phyloP scores from a whole-genome alignment of 2,329 filamentous ascomycete species.

The Chaetomiaceae sp. region DNA sequence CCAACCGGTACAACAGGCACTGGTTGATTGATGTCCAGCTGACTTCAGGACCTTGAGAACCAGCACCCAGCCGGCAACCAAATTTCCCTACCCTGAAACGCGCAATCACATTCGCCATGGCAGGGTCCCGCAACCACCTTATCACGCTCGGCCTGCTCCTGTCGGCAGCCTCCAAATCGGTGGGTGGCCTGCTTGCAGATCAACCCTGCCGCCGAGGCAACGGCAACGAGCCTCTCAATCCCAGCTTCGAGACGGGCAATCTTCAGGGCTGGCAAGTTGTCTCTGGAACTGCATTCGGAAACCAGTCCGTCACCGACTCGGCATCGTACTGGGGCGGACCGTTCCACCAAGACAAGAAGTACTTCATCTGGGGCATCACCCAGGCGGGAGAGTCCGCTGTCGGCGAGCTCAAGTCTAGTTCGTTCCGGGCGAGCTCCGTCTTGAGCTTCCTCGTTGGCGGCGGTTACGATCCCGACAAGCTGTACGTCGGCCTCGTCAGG shows the following conservation, averaged over 20 bases:
- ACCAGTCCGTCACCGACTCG: conserved; percentile 22
- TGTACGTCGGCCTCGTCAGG: conserved; percentile 29
- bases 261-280: conserved; percentile 29
- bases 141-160: conserved; percentile 6
- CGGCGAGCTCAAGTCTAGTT: conserved; percentile 27
- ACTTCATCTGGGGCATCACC: conserved; percentile 27
- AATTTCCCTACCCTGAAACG: background rate
- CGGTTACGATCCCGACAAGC: conserved; percentile 29
- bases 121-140: background rate
- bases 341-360: conserved; percentile 26
- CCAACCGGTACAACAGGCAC: background rate
- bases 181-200: background rate
- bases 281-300: conserved; percentile 26
- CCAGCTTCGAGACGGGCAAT: conserved; percentile 27
- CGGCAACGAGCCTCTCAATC: conserved; percentile 17
- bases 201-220: background rate
- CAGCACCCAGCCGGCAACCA: background rate
- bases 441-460: conserved; percentile 31
- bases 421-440: conserved; percentile 28
- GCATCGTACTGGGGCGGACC: conserved; percentile 29
- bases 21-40: background rate
- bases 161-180: conserved; percentile 1
- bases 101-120: conserved; percentile 5
- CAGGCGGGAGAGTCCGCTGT: conserved; percentile 28
- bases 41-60: background rate